Base-by-base conservation (phyloP, 805 yeast genomes). In the Babjeviella inositovora region DNA sequence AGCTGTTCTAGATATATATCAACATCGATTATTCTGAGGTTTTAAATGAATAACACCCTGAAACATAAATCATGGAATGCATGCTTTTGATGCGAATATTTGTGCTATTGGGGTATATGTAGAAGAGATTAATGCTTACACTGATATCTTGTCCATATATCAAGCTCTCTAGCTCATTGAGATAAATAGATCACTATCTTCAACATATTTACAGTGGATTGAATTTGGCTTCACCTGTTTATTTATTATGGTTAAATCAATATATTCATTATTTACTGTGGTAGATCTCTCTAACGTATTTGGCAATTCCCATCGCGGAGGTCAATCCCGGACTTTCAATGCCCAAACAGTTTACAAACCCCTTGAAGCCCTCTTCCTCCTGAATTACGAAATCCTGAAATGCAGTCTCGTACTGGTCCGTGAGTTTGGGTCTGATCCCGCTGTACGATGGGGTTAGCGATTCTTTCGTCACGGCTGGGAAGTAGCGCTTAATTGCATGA, bases 291-390 rank as follows among this genome's bases (percentile, higher is more conserved):
- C 36, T 32, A 6, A 84, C 93, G 35, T 76, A 60, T 37, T 73
- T 76, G 1, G 71, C 94, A 28, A 84, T 81, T 0, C 87, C 93
- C 70, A 80, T 53, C 4, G 84, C 55, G 0, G 90, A 49, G 2
- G 96, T 84, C 28, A 84, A 53, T 0, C 95, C 95, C 0, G 96
- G 96, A 37, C 90, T 75, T 41, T 84, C 96, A 8, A 84, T 82
- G 1, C 87, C 92, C 20, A 82, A 38, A 25, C 80, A 50, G 33
- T 80, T 84, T 14, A 82, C 62, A 37, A 81, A 84, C 2, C 93
- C 93, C 2, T 72, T 73, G 35, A 60, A 69, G 0, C 72, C 84
- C 1, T 57, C 62, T 32, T 79, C 90, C 36, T 75, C 67, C 25
- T 66, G 46, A 15, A 84, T 76, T 12, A 70, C 48, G 41, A 82